These are phyloP conservation scores for Rosa multiflora DNA, from an alignment of 306 rosid genomes.

Conservation along the genomic window DNA sequence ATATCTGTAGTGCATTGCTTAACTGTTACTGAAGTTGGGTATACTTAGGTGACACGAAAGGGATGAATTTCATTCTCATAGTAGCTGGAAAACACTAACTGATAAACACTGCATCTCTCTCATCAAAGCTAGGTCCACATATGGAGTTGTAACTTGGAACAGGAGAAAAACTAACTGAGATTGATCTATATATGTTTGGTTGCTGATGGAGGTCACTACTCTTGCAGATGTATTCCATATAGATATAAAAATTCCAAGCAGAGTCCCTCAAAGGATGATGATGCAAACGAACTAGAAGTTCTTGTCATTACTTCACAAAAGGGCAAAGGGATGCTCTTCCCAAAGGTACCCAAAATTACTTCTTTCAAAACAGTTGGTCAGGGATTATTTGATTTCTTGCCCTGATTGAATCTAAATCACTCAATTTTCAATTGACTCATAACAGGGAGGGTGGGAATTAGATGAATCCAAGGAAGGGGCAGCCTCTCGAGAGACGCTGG, in stretches of 20 bases:
- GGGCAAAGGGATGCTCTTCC: conserved; percentile 83
- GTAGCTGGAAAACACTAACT: neutral
- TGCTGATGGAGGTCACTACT: neutral
- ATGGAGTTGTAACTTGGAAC: neutral
- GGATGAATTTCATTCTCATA: neutral
- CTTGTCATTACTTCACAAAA: conserved; percentile 85
- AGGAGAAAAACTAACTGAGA: neutral
- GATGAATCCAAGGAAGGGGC: conserved; percentile 90
- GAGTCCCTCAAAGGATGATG: conserved; percentile 28
- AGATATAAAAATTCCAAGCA: conserved; percentile 51
- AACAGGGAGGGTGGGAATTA: conserved; percentile 92
- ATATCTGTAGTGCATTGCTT: neutral
- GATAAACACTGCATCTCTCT: too few species aligned
- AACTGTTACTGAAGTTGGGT: neutral
- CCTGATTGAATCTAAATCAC: neutral
- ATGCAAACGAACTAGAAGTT: conserved; percentile 60
- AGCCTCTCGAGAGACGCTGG: conserved; percentile 79
- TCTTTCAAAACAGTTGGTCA: neutral
- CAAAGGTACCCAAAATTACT: conserved; percentile 53
- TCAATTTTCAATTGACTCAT: neutral
- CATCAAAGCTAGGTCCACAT: too few species aligned
- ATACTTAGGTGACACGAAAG: neutral
- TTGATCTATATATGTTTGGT: neutral
- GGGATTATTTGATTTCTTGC: neutral
- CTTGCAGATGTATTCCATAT: conserved; percentile 88